Percentiles rank a stretch among this genome's conserved stretches.
phyloP scores from a whole-genome alignment of 768 basidiomycete species.

The Peribolospora baueri region DNA sequence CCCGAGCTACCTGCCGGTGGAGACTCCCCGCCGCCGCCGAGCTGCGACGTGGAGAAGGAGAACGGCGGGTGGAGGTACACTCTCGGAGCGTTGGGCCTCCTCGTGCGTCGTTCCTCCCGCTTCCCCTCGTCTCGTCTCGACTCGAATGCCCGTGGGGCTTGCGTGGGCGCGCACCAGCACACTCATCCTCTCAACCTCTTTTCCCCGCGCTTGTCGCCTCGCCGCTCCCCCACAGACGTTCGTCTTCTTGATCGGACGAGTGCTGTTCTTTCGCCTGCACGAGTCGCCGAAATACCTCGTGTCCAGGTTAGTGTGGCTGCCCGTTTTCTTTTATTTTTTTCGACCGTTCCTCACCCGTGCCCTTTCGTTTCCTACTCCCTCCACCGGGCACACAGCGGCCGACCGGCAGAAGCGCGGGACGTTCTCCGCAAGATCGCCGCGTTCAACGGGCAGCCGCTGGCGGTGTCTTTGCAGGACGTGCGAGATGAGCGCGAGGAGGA shows the following conservation, averaged over 20 bases:
- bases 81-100: constrained; percentile 45
- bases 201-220: not conserved
- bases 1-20: constrained; percentile 12
- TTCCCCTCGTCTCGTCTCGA: not conserved
- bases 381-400: no score
- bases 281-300: constrained; percentile 42
- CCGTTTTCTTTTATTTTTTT: no score
- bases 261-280: constrained; percentile 70
- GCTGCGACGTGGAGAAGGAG: constrained; percentile 40
- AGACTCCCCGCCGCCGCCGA: not conserved
- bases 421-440: no score
- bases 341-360: no score
- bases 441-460: no score
- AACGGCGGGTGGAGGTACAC: constrained; percentile 83
- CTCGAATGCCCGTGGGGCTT: not conserved
- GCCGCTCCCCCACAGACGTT: constrained; percentile 35
- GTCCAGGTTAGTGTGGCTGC: no score
- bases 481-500: not conserved
- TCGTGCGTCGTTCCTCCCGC: constrained; percentile 32
- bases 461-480: not conserved
- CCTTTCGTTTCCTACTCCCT: no score
- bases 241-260: constrained; percentile 62
- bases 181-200: not conserved
- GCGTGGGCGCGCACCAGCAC: not conserved
- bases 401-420: no score